Evolutionary conservation across 495 filamentous ascomycete genomes (phyloP), one percentile per base, ranked within the genome.

Genomic region (Paragyromitra xinjiangensis): DNA sequence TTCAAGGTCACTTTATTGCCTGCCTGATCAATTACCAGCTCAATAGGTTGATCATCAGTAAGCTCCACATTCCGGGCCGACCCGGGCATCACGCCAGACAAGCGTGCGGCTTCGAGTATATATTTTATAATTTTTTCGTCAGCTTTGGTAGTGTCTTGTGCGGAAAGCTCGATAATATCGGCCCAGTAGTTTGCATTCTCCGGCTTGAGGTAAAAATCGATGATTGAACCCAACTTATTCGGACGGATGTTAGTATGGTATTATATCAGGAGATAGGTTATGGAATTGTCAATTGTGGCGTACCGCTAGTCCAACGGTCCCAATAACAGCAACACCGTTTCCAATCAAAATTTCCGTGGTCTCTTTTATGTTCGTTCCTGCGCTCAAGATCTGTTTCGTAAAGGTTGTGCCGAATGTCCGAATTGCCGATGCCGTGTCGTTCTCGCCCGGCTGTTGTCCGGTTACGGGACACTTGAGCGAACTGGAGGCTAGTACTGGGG

Each of bases 141-240:
- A 0, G 73, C 73, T 40, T 72, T 48, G 3, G 51, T 12, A 1
- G 37, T 76, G 8, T 48, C 42, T 22, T 63, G 8, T 3, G 14
- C 11, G 6, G 80, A 58, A 6, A 82, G 80, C 2, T 3, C 0
- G 4, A 69, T 7, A 12, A 82, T 82, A 1, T 71, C 62, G 1
- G 42, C 24, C 80, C 80, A 82, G 51, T 82, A 64, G 0, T 19
- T 12, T 3, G 9, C 22, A 37, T 82, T 79, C 8, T 67, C 65
- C 0, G 24, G 11, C 0, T 39, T 12, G 44, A 82, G 79, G 58
- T 81, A 81, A 19, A 82, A 78, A 34, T 81, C 77, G 67, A 81
- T 74, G 14, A 81, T 5, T 73, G 76, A 80, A 1, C 66, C 64
- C 1, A 73, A 77, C 79, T 81, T 34, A 22, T 16, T 48, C 22